Conservation (phyloP, 768 basidiomycete genomes). For the Chalciporus piperatus region DNA sequence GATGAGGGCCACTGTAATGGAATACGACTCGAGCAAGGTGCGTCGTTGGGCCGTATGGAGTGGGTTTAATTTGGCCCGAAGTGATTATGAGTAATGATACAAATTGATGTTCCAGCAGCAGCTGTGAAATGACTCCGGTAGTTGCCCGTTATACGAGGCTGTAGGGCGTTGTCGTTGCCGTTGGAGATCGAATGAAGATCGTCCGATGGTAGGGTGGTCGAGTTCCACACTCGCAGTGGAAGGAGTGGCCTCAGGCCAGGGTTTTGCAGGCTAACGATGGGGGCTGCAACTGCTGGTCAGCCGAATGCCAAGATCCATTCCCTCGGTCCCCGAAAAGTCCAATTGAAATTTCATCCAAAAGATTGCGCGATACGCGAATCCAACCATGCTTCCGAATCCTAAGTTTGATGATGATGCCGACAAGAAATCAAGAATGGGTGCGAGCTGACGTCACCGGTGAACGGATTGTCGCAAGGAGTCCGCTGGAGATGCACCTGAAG, state of each 20-base stretch:
- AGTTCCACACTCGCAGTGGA: conserved; percentile 25
- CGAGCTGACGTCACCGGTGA: conserved; percentile 26
- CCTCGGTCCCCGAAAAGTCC: conserved; percentile 14
- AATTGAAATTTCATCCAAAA: conserved; percentile 29
- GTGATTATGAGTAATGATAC: conserved; percentile 37
- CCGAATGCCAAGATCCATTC: conserved; percentile 18
- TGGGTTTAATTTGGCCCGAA: conserved; percentile 19
- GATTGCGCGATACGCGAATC: conserved; percentile 24
- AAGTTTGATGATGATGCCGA: conserved; percentile 30
- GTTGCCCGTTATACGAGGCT: conserved; percentile 20
- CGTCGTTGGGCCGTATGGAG: conserved; percentile 21
- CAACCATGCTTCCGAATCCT: conserved; percentile 22
- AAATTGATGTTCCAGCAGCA: conserved; percentile 13
- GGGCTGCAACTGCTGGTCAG: conserved; percentile 13
- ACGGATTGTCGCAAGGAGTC: conserved; percentile 32
- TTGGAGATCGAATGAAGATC: conserved; percentile 26
- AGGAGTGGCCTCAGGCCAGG: conserved; percentile 7
- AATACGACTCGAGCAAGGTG: conserved; percentile 15
- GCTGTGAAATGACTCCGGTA: conserved; percentile 8
- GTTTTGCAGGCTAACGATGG: conserved; percentile 6
- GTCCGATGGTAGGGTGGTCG: conserved; percentile 18
- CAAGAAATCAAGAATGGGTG: conserved; percentile 25
- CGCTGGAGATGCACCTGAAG: conserved; percentile 28
- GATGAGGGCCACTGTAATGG: conserved; percentile 14
- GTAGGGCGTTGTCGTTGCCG: conserved; percentile 14